Conservation (phyloP, 2,329 filamentous ascomycete genomes). For the Escovopsis sp. region DNA sequence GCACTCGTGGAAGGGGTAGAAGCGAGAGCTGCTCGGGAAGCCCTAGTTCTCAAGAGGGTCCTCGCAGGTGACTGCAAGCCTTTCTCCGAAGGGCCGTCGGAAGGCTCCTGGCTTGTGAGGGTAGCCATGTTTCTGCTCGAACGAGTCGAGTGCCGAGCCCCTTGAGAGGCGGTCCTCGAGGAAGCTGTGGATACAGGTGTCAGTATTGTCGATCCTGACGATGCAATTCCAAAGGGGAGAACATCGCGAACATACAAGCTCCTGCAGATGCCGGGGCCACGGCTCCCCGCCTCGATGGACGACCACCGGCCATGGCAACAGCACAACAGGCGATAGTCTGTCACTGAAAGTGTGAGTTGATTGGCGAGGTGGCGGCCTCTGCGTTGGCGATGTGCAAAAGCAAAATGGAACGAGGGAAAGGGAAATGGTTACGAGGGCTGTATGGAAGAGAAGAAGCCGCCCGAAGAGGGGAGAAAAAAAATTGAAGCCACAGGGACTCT, state of each 20-base stretch:
- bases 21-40: slow-evolving; percentile 7
- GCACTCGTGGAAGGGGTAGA: slow-evolving; percentile 4
- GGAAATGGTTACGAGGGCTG: too few species aligned
- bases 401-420: too few species aligned
- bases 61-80: background rate
- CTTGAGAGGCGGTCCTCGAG: background rate
- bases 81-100: background rate
- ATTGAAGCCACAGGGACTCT: too few species aligned
- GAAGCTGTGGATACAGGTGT: background rate
- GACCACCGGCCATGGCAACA: slow-evolving; percentile 17
- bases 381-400: too few species aligned
- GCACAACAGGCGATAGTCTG: background rate
- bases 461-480: too few species aligned
- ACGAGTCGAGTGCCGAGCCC: slow-evolving; percentile 13
- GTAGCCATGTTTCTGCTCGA: slow-evolving; percentile 9
- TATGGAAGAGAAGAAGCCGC: too few species aligned
- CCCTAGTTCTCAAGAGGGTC: slow-evolving; percentile 12
- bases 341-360: too few species aligned
- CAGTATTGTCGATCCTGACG: background rate
- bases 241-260: slow-evolving; percentile 7
- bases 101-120: background rate
- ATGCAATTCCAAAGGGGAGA: background rate
- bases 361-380: too few species aligned
- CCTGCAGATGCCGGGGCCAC: slow-evolving; percentile 6
- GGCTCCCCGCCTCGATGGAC: slow-evolving; percentile 11